Percentiles rank a stretch among this genome's conserved stretches.
phyloP scores from a whole-genome alignment of 345 rosid genomes.

The Syzygium grande region DNA sequence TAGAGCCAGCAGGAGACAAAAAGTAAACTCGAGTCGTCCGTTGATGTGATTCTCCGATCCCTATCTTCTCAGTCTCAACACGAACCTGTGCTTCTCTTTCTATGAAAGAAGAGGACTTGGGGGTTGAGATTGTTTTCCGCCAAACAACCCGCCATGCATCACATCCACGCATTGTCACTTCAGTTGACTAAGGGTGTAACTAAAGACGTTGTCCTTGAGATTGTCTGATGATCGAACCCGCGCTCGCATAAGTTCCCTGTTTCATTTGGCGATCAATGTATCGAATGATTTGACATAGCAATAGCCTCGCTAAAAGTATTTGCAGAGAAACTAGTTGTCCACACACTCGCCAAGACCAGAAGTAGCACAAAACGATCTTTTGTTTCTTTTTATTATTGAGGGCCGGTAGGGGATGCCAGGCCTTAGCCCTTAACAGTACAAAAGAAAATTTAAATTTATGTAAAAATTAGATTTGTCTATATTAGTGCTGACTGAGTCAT shows the following conservation, averaged over 20 bases:
- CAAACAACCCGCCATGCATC: not conserved
- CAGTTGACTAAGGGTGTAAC: not conserved
- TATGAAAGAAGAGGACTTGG: not conserved
- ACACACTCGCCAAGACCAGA: not conserved
- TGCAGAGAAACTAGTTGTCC: not conserved
- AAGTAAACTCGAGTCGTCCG: not conserved
- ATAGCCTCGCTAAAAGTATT: not conserved
- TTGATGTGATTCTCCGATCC: not conserved
- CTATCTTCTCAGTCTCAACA: not conserved
- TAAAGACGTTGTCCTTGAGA: not conserved
- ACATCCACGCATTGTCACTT: not conserved
- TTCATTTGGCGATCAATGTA: not conserved
- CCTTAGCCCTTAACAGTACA: not conserved
- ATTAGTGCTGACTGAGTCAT: accelerated
- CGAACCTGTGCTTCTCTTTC: not conserved
- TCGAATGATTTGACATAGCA: not conserved
- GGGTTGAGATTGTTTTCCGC: not conserved
- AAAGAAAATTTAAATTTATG: not conserved
- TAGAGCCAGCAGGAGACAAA: not conserved
- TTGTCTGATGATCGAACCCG: not conserved
- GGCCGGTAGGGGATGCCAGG: not conserved
- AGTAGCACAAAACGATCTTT: not conserved
- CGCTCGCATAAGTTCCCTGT: not conserved
- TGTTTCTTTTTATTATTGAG: not conserved
- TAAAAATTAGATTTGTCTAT: not conserved